phyloP scores from a whole-genome alignment of 257 asterid species.

The Scutellaria galericulata region DNA sequence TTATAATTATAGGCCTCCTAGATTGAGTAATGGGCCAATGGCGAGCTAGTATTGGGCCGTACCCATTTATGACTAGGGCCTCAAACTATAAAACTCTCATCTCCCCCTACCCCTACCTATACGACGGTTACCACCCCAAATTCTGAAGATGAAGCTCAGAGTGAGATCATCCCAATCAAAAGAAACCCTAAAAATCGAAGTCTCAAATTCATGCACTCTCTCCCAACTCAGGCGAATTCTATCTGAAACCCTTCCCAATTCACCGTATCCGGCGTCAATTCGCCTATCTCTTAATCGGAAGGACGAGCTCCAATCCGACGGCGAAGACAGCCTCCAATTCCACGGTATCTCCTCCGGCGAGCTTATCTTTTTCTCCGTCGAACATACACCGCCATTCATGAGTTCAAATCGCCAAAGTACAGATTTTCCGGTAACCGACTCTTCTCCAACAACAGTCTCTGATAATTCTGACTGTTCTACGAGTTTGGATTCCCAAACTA shows the following conservation, averaged over 20 bases:
- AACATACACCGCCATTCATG: constrained; percentile 23
- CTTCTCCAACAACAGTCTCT: constrained; percentile 8
- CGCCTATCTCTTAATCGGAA: constrained; percentile 79
- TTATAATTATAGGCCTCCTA: too few species aligned
- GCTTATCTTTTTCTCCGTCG: constrained; percentile 60
- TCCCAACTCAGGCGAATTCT: constrained; percentile 53
- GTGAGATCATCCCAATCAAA: constrained; percentile 63
- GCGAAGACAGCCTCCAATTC: constrained; percentile 54
- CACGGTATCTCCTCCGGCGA: constrained; percentile 80
- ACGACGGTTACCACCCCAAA: too few species aligned
- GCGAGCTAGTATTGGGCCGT: too few species aligned
- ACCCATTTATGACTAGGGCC: too few species aligned
- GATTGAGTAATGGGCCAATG: too few species aligned
- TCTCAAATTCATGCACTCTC: constrained; percentile 52
- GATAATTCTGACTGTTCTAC: constrained; percentile 29
- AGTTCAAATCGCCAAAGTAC: constrained; percentile 9
- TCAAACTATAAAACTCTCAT: too few species aligned
- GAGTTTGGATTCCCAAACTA: constrained; percentile 19
- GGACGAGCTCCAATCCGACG: constrained; percentile 63
- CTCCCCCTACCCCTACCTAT: too few species aligned
- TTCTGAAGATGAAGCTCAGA: constrained; percentile 63
- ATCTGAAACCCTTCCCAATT: constrained; percentile 48
- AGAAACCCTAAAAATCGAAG: constrained; percentile 65
- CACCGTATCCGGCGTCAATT: constrained; percentile 48
- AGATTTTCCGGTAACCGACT: constrained; percentile 1